phyloP scores from a whole-genome alignment of 257 asterid genomes.

The Coffea eugenioides region DNA sequence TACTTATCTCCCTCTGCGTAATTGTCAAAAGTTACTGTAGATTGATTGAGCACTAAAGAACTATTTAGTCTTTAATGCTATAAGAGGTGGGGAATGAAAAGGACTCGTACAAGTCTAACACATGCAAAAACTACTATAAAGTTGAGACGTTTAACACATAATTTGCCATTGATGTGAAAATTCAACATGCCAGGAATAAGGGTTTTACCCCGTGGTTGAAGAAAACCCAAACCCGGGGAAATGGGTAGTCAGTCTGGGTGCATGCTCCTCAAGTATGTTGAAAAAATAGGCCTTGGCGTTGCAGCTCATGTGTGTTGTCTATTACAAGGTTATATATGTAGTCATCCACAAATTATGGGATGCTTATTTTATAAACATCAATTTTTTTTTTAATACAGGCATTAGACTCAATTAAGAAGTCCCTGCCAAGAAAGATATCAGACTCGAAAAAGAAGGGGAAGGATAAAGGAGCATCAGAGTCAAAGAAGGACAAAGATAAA shows the following conservation, averaged over 20 bases:
- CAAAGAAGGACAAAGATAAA: constrained; percentile 62
- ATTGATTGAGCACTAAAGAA: not conserved
- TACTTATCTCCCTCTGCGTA: not conserved
- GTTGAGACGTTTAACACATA: not conserved
- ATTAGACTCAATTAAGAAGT: constrained; percentile 71
- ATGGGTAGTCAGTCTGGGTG: not conserved
- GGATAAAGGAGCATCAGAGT: constrained; percentile 19
- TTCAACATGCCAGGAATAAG: not conserved
- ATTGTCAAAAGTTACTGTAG: not conserved
- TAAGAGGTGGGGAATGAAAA: not conserved
- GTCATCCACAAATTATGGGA: not conserved
- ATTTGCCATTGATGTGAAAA: not conserved
- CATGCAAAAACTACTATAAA: not conserved
- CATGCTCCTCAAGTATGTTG: not conserved
- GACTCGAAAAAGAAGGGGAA: constrained; percentile 44
- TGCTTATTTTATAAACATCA: not conserved
- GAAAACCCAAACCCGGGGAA: not conserved
- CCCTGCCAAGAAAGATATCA: constrained; percentile 36
- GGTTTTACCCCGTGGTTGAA: not conserved
- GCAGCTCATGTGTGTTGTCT: too few species aligned
- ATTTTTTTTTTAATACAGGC: constrained; percentile 45
- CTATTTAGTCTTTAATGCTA: not conserved
- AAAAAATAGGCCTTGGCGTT: too few species aligned
- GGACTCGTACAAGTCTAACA: not conserved
- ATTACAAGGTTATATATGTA: not conserved